Conservation (phyloP, 169 alveolate species). For the Plasmodium vinckei region DNA sequence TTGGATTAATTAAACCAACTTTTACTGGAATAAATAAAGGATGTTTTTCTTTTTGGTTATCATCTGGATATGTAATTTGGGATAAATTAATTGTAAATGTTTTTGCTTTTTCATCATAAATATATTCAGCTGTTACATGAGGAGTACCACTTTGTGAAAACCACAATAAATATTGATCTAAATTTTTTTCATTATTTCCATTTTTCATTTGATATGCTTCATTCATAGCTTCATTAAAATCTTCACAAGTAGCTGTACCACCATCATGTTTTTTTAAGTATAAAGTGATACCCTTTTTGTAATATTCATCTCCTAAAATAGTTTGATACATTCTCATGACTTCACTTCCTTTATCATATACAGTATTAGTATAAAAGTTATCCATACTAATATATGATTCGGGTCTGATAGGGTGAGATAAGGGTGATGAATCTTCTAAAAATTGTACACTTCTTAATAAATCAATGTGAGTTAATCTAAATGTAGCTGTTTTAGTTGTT, state of each 20-base stretch:
- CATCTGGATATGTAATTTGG: conserved; percentile 91
- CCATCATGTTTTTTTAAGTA: conserved; percentile 93
- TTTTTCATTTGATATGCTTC: conserved; percentile 83
- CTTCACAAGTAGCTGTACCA: conserved; percentile 95
- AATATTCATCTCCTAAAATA: conserved; percentile 92
- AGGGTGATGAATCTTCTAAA: conserved; percentile 93
- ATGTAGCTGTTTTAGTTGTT: conserved; percentile 85
- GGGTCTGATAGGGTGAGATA: conserved; percentile 95
- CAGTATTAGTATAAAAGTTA: conserved; percentile 94
- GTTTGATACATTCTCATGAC: conserved; percentile 96
- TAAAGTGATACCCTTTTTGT: conserved; percentile 92
- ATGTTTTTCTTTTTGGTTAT: conserved; percentile 88
- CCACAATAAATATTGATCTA: conserved; percentile 93
- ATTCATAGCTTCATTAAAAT: conserved; percentile 94
- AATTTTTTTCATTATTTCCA: conserved; percentile 86
- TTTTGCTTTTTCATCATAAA: conserved; percentile 40
- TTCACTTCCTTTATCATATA: conserved; percentile 95
- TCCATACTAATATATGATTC: conserved; percentile 93
- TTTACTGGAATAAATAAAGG: conserved; percentile 92
- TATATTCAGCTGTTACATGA: conserved; percentile 68
- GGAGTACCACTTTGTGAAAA: conserved; percentile 90
- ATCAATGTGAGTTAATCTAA: conserved; percentile 90
- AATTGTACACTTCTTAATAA: conserved; percentile 88
- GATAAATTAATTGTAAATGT: conserved; percentile 83
- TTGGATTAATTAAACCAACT: conserved; percentile 88